Evolutionary conservation across 345 rosid species (phyloP).

Genomic region (Populus ilicifolia): DNA sequence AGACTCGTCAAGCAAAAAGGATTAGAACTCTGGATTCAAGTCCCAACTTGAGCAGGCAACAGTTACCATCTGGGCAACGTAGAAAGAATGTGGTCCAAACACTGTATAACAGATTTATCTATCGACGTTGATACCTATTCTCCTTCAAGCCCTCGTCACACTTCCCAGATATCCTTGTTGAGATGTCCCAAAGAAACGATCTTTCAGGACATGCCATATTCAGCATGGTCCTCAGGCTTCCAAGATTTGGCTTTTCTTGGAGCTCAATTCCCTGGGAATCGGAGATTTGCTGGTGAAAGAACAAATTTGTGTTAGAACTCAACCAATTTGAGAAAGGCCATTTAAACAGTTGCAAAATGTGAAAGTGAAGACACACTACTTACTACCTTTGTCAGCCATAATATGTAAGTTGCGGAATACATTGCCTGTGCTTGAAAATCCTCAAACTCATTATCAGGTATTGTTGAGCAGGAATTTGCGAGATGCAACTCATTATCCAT

Average conservation of each 20-base stretch:
- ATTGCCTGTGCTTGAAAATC: slow-evolving; percentile 65
- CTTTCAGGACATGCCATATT: slow-evolving; percentile 39
- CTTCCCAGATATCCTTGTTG: slow-evolving; percentile 4
- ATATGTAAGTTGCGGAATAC: slow-evolving; percentile 50
- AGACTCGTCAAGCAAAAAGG: neutral
- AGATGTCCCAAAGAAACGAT: slow-evolving; percentile 39
- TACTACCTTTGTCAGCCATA: slow-evolving; percentile 73
- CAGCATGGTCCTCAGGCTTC: slow-evolving; percentile 31
- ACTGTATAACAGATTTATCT: no score
- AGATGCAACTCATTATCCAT: slow-evolving; percentile 58
- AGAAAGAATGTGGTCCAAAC: neutral
- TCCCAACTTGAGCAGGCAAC: neutral
- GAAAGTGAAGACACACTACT: neutral
- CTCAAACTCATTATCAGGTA: slow-evolving; percentile 54
- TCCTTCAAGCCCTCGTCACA: neutral
- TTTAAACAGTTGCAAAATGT: neutral
- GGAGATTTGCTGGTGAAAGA: slow-evolving; percentile 48
- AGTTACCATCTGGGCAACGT: neutral
- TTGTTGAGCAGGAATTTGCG: slow-evolving; percentile 40
- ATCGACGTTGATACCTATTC: neutral
- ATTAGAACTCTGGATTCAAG: neutral
- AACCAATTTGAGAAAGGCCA: neutral
- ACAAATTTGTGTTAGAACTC: slow-evolving; percentile 7
- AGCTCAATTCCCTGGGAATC: slow-evolving; percentile 30
- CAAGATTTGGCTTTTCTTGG: slow-evolving; percentile 40